Evolutionary conservation across 2,329 filamentous ascomycete genomes (phyloP).

Genomic region (Cordyceps fumosorosea): DNA sequence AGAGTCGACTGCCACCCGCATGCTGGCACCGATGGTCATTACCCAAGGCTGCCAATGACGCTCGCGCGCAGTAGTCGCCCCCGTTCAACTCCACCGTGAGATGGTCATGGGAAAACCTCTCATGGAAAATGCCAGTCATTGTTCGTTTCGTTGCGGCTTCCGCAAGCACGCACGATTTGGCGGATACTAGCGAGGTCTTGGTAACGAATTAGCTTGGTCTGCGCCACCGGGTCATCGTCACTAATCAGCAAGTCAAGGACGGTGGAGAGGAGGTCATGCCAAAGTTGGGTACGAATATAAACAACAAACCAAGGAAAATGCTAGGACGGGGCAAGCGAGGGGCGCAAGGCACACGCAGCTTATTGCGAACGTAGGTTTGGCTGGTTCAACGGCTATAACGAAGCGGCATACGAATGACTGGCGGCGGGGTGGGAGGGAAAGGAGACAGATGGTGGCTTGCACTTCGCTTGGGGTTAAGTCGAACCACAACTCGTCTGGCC

Average conservation of each 20-base stretch:
- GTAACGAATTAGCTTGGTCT: neutral
- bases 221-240: slow-evolving; percentile 1
- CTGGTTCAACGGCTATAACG: neutral
- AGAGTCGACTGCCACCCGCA: neutral
- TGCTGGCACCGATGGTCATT: neutral
- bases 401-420: neutral
- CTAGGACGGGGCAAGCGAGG: neutral
- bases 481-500: neutral
- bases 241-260: neutral
- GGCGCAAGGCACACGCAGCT: neutral
- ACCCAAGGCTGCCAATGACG: neutral
- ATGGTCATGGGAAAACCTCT: neutral
- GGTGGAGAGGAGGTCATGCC: neutral
- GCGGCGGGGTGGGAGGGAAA: neutral
- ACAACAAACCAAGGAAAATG: neutral
- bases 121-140: neutral
- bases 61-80: neutral
- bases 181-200: neutral
- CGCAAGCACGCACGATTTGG: neutral
- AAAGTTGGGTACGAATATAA: neutral
- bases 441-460: slow-evolving; percentile 9
- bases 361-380: neutral
- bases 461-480: slow-evolving; percentile 7
- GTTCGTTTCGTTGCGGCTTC: neutral
- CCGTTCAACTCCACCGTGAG: slow-evolving; percentile 1